phyloP scores from a whole-genome alignment of 2,329 filamentous ascomycete species.

The Aspergillus chevalieri region DNA sequence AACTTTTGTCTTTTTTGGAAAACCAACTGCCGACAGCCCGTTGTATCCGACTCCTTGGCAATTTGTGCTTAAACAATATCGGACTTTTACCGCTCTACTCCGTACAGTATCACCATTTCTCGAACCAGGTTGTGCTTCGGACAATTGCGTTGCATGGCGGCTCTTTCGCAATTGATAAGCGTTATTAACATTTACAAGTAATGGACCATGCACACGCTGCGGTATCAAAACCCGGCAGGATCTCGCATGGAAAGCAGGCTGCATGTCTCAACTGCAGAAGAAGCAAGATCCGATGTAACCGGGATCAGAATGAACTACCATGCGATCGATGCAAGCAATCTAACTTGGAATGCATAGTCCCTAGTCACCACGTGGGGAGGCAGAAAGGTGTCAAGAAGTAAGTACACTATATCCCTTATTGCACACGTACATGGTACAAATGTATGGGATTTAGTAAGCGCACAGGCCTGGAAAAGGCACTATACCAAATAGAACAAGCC shows the following conservation, averaged over 20 bases:
- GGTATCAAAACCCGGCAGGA: conserved; percentile 3
- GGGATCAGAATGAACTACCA: conserved; percentile 45
- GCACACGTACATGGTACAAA: conserved; percentile 11
- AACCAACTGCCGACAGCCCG: too few species aligned
- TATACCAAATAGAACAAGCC: conserved; percentile 68
- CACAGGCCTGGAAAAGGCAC: conserved; percentile 66
- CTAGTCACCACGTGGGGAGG: conserved; percentile 65
- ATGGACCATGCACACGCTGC: background rate
- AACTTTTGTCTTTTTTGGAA: too few species aligned
- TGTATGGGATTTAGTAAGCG: conserved; percentile 54
- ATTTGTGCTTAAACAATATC: too few species aligned
- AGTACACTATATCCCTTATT: conserved; percentile 7
- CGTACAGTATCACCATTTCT: too few species aligned
- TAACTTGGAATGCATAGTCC: conserved; percentile 58
- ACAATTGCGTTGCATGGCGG: too few species aligned
- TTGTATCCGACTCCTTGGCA: too few species aligned
- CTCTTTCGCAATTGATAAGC: too few species aligned
- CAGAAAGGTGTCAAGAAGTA: conserved; percentile 75
- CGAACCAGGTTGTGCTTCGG: too few species aligned
- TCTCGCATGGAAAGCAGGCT: conserved; percentile 31
- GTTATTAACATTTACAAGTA: background rate
- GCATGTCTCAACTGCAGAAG: conserved; percentile 60
- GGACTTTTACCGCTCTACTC: too few species aligned
- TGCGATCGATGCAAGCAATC: conserved; percentile 59
- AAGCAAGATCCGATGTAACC: conserved; percentile 64